Percentiles rank a stretch among this genome's conserved stretches.
Evolutionary conservation across 108 stramenopile genomes (phyloP).

Genomic region (Nitzschia sp.): DNA sequence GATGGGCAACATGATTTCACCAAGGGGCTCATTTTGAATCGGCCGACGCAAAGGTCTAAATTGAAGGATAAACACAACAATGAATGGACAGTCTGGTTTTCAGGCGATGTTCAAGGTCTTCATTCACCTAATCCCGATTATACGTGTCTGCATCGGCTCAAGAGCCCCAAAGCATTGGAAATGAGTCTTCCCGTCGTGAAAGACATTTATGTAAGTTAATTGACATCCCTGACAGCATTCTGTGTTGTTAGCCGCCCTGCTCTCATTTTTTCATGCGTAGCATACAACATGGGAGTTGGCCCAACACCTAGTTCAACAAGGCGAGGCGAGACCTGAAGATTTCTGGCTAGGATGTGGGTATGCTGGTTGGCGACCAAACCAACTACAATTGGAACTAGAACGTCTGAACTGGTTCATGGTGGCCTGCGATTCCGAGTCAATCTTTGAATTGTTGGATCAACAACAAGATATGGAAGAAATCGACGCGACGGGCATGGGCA

Average conservation of each 20-base stretch:
- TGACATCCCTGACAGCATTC: too few species aligned
- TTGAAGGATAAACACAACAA: conserved; percentile 27
- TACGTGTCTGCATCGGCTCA: conserved; percentile 25
- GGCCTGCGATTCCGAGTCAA: conserved; percentile 69
- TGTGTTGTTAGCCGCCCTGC: too few species aligned
- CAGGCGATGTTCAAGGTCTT: conserved; percentile 69
- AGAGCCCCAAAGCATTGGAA: conserved; percentile 15
- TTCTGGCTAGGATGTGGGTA: conserved; percentile 42
- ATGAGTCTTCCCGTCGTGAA: conserved; percentile 13
- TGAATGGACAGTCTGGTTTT: conserved; percentile 71
- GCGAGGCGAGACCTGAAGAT: conserved; percentile 22
- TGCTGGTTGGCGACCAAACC: conserved; percentile 55
- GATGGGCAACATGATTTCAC: conserved; percentile 62
- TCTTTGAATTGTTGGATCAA: conserved; percentile 3
- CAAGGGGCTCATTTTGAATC: conserved; percentile 76
- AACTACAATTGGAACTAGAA: conserved; percentile 77
- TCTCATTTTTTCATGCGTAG: not conserved
- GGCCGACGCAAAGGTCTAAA: conserved; percentile 47
- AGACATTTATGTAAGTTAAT: conserved; percentile 14
- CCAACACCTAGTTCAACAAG: conserved; percentile 14
- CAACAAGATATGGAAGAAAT: not conserved
- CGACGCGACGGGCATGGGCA: conserved; percentile 63
- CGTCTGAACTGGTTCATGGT: conserved; percentile 86
- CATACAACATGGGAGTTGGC: conserved; percentile 20
- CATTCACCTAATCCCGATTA: conserved; percentile 53